These are phyloP conservation scores for Fusarium tricinctum DNA, from an alignment of 2,329 filamentous ascomycete species.

Conservation along the genomic window DNA sequence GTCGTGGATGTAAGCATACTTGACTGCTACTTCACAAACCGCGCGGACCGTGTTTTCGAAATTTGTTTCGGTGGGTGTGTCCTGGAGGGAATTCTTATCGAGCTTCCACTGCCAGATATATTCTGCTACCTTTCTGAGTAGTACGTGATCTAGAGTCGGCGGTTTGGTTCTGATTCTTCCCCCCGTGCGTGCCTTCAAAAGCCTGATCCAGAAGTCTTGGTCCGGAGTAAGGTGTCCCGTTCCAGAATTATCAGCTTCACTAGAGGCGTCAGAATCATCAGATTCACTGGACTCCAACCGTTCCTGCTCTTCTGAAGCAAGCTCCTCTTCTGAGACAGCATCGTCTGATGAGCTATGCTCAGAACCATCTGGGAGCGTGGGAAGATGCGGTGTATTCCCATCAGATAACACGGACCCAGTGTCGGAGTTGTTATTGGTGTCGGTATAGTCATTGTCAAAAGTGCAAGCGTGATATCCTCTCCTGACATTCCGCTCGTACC, in stretches of 20 bases:
- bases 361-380: too few relatives aligned
- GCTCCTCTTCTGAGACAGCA: too few relatives aligned
- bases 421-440: neutral
- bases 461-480: neutral
- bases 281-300: too few relatives aligned
- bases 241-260: neutral
- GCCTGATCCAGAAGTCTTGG: neutral
- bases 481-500: neutral
- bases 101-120: neutral
- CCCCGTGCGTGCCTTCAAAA: neutral
- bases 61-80: too few relatives aligned
- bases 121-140: neutral
- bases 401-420: neutral
- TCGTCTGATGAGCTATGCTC: too few relatives aligned
- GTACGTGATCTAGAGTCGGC: neutral
- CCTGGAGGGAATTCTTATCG: accelerated
- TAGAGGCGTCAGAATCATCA: too few relatives aligned
- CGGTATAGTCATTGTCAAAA: neutral
- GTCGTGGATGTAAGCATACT: neutral
- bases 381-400: neutral
- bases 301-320: too few relatives aligned
- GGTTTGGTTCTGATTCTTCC: neutral
- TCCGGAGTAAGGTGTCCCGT: neutral
- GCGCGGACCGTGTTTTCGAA: neutral
- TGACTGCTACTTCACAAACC: neutral